Base-by-base conservation (phyloP, 1,139 yeast species). In the Geotrichum cucujoidarum region DNA sequence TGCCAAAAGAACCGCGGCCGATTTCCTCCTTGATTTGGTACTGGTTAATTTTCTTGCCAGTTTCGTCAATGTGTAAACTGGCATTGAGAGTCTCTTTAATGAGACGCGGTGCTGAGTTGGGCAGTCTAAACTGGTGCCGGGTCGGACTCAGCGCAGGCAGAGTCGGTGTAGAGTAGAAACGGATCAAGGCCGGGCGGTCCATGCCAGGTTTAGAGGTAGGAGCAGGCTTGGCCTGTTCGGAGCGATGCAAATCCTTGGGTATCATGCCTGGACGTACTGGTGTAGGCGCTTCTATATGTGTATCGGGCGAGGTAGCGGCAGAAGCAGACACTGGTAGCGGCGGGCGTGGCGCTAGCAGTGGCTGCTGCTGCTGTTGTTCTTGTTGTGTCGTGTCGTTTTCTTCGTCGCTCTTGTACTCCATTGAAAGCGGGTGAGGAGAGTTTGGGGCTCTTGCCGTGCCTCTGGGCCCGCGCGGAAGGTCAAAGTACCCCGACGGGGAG, bases 1-100 rank as follows among this genome's bases (percentile, higher is more conserved):
- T 78, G 1, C 97, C 97, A 63, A 87, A 90, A 0, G 95, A 81
- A 0, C 97, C 97, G 56, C 82, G 80, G 0, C 97, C 97, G 43
- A 90, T 71, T 1, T 82, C 74, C 37, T 76, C 74, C 34, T 76
- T 68, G 13, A 90, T 72, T 48, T 75, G 73, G 65, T 89, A 92
- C 57, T 71, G 72, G 53, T 70, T 70, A 31, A 70, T 57, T 32
- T 57, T 57, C 22, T 40, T 54, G 50, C 68, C 67, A 3, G 61
- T 60, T 20, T 63, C 67, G 44, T 66, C 67, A 40, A 65, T 63
- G 17, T 57, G 54, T 47, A 57, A 54, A 24, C 57, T 57, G 37
- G 73, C 69, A 49, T 63, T 61, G 39, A 68, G 60, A 2, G 74
- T 70, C 52, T 69, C 71, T 53, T 67, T 65, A 43, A 67, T 64